These are phyloP conservation scores for Diaporthe destruens DNA, from an alignment of 2,329 filamentous ascomycete genomes.

Conservation along the genomic window DNA sequence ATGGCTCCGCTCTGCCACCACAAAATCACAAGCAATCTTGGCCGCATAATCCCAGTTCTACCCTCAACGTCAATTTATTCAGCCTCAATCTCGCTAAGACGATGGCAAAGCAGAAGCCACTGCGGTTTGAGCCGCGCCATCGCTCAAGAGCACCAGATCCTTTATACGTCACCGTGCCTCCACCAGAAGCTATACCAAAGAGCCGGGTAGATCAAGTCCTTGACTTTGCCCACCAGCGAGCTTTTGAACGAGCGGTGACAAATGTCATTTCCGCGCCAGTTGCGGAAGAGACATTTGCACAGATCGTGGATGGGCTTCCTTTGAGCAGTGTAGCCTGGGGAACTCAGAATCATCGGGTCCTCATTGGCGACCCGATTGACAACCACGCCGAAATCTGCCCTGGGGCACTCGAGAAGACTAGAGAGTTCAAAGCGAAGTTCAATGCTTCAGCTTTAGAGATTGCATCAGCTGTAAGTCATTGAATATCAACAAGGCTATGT, in stretches of 20 bases:
- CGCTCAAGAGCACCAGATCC: neutral
- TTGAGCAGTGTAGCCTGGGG: neutral
- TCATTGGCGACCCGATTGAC: neutral
- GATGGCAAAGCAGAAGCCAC: neutral
- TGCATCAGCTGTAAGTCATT: neutral
- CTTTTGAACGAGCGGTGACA: neutral
- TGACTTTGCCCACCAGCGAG: conserved; percentile 3
- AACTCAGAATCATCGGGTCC: neutral
- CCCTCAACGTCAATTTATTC: too few species aligned
- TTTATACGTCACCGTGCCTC: neutral
- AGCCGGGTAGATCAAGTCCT: neutral
- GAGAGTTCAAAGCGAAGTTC: neutral
- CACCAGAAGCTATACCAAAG: neutral
- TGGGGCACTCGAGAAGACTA: conserved; percentile 2
- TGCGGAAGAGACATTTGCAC: conserved; percentile 12
- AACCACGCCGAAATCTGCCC: conserved; percentile 5
- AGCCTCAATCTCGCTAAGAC: neutral
- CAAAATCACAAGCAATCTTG: neutral
- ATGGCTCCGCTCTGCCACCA: neutral
- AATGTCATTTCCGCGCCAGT: neutral
- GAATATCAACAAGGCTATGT: neutral
- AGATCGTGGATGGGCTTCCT: conserved; percentile 17
- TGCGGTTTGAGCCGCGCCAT: neutral
- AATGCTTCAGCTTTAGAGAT: neutral
- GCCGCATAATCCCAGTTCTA: neutral